Percentiles rank a stretch among this genome's conserved stretches.
These are phyloP conservation scores for Smittium culicis DNA, from an alignment of 371 early-diverging fungal species.

Conservation along the genomic window DNA sequence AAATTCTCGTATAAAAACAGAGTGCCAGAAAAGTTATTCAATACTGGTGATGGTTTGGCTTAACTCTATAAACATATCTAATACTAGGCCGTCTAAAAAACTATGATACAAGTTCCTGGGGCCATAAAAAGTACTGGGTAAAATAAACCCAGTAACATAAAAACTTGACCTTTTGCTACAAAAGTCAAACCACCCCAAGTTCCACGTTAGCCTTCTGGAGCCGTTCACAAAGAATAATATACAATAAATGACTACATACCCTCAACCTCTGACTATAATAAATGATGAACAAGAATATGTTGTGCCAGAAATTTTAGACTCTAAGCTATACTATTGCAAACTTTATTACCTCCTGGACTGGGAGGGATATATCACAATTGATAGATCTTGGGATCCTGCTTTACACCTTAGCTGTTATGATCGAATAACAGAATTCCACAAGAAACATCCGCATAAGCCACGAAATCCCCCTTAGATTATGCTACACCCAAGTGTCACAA, in stretches of 20 bases:
- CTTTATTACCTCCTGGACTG: conserved; percentile 12
- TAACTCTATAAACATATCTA: not conserved
- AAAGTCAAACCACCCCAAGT: conserved; percentile 3
- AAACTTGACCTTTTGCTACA: not conserved
- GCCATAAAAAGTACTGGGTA: conserved; percentile 6
- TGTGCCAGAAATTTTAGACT: conserved; percentile 6
- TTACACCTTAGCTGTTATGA: not conserved
- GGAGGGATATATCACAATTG: conserved; percentile 15
- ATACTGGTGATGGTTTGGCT: conserved; percentile 1
- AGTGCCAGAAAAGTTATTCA: not conserved
- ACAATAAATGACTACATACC: not conserved
- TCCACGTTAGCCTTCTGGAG: conserved; percentile 3
- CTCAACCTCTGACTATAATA: not conserved
- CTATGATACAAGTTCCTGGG: conserved; percentile 2
- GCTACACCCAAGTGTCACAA: too few species aligned
- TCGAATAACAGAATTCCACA: not conserved
- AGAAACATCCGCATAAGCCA: conserved; percentile 2
- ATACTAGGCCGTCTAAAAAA: not conserved
- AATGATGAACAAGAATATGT: conserved; percentile 3
- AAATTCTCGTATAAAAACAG: conserved; percentile 3
- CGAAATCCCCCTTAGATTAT: not conserved
- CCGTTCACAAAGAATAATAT: not conserved
- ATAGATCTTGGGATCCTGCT: conserved; percentile 10
- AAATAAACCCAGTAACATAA: not conserved
- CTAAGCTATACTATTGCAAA: not conserved